Evolutionary conservation across 2,329 filamentous ascomycete species (phyloP).

Genomic region (Claviceps citrina): DNA sequence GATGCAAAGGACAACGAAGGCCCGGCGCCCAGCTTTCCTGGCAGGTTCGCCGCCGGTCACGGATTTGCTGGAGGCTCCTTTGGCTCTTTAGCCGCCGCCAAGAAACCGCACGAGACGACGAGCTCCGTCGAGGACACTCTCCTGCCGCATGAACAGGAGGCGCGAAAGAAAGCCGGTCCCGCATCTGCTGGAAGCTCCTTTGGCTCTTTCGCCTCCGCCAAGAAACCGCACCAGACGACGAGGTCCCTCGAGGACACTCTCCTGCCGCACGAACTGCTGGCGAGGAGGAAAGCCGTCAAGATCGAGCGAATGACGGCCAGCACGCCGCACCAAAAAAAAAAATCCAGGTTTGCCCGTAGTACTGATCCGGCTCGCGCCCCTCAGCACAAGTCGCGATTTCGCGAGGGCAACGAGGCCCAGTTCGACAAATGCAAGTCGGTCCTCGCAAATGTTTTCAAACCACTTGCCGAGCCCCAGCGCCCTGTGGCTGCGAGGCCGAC

Average conservation of each 20-base stretch:
- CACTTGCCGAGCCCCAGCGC: constrained; percentile 12
- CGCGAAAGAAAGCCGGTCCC: constrained; percentile 9
- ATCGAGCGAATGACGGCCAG: neutral
- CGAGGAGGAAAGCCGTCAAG: constrained; percentile 12
- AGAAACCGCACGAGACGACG: constrained; percentile 1
- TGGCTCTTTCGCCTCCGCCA: constrained; percentile 9
- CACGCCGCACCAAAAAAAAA: neutral
- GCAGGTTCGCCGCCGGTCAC: constrained; percentile 10
- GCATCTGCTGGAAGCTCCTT: constrained; percentile 9
- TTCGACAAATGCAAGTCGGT: constrained; percentile 14
- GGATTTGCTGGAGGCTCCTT: constrained; percentile 9
- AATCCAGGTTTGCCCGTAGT: neutral
- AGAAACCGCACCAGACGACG: neutral
- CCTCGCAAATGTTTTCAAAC: constrained; percentile 20
- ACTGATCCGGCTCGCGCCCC: neutral
- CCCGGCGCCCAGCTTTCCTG: constrained; percentile 12
- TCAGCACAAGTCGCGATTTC: neutral
- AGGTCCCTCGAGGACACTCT: constrained; percentile 11
- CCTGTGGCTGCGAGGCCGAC: constrained; percentile 15
- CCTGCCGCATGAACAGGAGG: constrained; percentile 24
- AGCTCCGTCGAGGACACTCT: constrained; percentile 11
- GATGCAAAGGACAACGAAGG: constrained; percentile 8
- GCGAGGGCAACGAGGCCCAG: constrained; percentile 5
- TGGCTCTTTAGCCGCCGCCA: constrained; percentile 9
- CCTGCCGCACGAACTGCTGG: constrained; percentile 24